A percentile compares a stretch with the other conserved stretches of the same genome.
Conservation (phyloP, 225 moss, liverwort and hornwort genomes). For the Bryum argenteum region DNA sequence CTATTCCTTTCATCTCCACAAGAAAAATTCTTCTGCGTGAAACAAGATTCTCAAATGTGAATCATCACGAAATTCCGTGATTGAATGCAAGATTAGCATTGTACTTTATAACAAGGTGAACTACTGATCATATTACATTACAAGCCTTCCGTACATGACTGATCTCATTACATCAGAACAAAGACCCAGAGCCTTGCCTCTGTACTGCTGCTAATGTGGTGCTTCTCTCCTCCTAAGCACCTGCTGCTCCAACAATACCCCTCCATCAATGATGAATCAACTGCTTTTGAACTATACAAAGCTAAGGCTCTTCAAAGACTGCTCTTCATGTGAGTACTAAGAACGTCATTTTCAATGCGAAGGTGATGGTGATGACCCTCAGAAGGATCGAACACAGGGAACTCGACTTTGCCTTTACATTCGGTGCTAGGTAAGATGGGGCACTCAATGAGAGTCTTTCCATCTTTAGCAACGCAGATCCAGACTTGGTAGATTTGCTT, state of each 20-base stretch:
- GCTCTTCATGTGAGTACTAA: not conserved
- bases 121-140: no score
- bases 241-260: not conserved
- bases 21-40: no score
- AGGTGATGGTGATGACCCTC: not conserved
- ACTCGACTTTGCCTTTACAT: conserved; percentile 59
- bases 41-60: no score
- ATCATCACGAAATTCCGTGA: no score
- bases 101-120: no score
- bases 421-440: conserved; percentile 62
- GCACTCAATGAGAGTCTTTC: conserved; percentile 67
- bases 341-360: not conserved
- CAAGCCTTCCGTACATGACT: no score
- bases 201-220: not conserved
- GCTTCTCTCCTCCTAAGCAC: not conserved
- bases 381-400: conserved; percentile 41
- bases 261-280: not conserved
- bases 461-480: conserved; percentile 81
- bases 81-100: no score
- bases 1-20: no score
- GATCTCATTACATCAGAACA: no score
- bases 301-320: not conserved
- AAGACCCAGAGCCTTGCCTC: no score
- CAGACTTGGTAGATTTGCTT: conserved; percentile 86
- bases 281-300: not conserved